Evolutionary conservation across 148 eudicot species (phyloP), one percentile per base, ranked within the genome.

Genomic region (Fagopyrum tataricum): DNA sequence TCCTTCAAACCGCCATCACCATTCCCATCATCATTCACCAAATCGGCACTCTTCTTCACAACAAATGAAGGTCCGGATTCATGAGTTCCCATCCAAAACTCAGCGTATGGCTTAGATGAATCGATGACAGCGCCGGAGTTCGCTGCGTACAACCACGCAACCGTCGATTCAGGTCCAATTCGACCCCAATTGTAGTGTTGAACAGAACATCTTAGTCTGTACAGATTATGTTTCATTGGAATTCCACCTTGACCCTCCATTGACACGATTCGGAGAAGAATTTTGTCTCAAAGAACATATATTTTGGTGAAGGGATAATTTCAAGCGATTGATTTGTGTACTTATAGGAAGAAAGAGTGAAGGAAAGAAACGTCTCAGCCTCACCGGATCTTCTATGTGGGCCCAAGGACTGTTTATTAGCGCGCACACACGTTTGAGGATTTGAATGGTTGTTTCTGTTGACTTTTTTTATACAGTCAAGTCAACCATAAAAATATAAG

Each of bases 41-140:
- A 77, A 64, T 61, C 6, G 1, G 67, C 53, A 4, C 71, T 76
- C 20, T 72, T 76, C 3, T 71, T 73, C 0, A 79, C 75, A 46
- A 88, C 83, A 76, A 80, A 89, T 9, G 98, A 91, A 0, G 97
- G 90, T 0, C 97, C 97, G 20, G 93, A 88, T 23, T 78, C 90
- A 73, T 95, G 98, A 20, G 98, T 91, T 0, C 98, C 98, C 93
- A 95, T 95, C 97, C 98, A 95, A 11, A 95, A 82, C 85, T 95
- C 97, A 13, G 98, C 98, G 72, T 84, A 86, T 10, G 85, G 92
- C 78, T 79, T 81, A 0, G 64, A 79, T 0, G 79, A 81, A 67
- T 84, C 91, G 41, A 86, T 72, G 12, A 70, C 84, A 6, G 42
- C 82, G 44, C 85, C 84, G 13, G 79, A 82, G 78, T 95, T 95